Evolutionary conservation across 768 basidiomycete species (phyloP).

Genomic region (Favolaschia claudopus): DNA sequence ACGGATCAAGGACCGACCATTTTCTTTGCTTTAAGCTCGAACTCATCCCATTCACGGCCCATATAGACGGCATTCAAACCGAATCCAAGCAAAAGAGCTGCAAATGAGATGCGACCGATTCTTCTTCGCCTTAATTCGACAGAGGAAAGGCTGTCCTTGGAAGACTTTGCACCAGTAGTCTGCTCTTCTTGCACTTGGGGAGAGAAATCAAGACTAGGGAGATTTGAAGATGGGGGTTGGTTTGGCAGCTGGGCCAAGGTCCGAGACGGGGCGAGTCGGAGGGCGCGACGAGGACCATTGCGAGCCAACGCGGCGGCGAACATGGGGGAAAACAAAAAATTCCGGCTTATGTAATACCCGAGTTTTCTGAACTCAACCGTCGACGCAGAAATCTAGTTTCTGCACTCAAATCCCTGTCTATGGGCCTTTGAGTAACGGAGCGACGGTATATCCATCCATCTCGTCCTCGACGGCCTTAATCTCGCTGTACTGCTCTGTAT

Average conservation of each 20-base stretch:
- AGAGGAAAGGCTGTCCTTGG: constrained; percentile 79
- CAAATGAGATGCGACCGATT: constrained; percentile 63
- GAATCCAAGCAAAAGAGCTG: constrained; percentile 61
- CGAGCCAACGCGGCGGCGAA: constrained; percentile 20
- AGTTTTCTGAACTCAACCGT: constrained; percentile 16
- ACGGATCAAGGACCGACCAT: constrained; percentile 51
- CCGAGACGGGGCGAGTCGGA: constrained; percentile 8
- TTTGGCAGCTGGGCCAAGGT: constrained; percentile 13
- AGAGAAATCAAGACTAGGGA: constrained; percentile 72
- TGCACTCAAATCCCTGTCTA: constrained; percentile 54
- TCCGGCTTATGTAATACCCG: neutral
- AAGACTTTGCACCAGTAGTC: constrained; percentile 79
- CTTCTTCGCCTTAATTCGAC: constrained; percentile 75
- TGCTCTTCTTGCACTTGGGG: constrained; percentile 56
- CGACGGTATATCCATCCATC: constrained; percentile 54
- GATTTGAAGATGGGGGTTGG: constrained; percentile 19
- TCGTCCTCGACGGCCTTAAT: constrained; percentile 7
- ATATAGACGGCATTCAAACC: constrained; percentile 67
- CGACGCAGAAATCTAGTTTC: constrained; percentile 37
- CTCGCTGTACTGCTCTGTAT: constrained; percentile 28
- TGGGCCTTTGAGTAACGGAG: constrained; percentile 66
- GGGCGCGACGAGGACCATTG: constrained; percentile 16
- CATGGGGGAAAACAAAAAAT: constrained; percentile 3
- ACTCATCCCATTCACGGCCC: constrained; percentile 81
- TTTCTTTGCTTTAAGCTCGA: constrained; percentile 71